Evolutionary conservation across 352 stramenopile species (phyloP).

Genomic region (Globisporangium apiculatum): DNA sequence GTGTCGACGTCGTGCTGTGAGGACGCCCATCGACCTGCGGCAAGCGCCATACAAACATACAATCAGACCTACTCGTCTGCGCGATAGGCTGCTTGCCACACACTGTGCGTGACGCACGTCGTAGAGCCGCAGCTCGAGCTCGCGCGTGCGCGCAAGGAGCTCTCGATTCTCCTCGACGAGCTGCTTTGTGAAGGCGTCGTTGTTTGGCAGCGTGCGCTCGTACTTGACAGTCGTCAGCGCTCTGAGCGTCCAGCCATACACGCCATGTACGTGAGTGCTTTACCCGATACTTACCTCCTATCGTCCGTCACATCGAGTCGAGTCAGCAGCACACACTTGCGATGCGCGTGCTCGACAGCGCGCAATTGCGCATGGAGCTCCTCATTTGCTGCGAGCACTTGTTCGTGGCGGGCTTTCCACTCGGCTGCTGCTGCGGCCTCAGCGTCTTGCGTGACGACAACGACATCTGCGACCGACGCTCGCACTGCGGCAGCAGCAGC

Average conservation of each 20-base stretch:
- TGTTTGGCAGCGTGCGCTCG: constrained; percentile 47
- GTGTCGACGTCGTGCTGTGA: not conserved
- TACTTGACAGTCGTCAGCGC: constrained; percentile 49
- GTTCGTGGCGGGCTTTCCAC: constrained; percentile 41
- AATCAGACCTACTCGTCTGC: no score
- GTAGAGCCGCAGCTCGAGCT: constrained; percentile 34
- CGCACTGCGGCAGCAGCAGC: not conserved
- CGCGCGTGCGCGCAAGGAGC: constrained; percentile 25
- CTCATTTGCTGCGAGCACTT: constrained; percentile 23
- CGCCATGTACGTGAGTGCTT: not conserved
- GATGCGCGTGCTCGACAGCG: constrained; percentile 26
- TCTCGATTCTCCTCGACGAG: constrained; percentile 56
- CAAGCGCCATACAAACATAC: not conserved
- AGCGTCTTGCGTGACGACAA: constrained; percentile 30
- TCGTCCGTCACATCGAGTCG: not conserved
- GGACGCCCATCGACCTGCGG: constrained; percentile 3
- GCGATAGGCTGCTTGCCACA: no score
- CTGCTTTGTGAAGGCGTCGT: constrained; percentile 52
- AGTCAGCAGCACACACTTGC: constrained; percentile 18
- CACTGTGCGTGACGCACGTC: constrained; percentile 15
- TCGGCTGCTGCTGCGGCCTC: constrained; percentile 12
- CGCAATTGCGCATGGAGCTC: constrained; percentile 25
- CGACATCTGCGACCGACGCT: constrained; percentile 14
- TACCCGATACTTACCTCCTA: not conserved
- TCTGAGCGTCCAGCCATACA: constrained; percentile 7